phyloP scores from a whole-genome alignment of 192 early-diverging fungal genomes.

The Allomyces arbusculus region DNA sequence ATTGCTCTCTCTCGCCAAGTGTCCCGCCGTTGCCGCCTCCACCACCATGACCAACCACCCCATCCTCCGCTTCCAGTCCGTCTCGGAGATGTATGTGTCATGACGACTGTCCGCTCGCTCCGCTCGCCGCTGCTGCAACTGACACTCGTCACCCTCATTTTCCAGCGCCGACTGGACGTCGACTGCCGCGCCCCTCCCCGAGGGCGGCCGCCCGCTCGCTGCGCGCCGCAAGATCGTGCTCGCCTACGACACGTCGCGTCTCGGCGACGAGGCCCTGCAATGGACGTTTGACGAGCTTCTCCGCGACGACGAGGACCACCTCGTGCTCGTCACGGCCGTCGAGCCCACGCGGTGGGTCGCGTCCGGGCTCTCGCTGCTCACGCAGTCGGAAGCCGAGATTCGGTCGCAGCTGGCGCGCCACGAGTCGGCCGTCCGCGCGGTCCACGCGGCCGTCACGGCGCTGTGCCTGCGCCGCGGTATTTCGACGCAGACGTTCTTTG shows the following conservation, averaged over 20 bases:
- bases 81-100: neutral
- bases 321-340: neutral
- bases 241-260: neutral
- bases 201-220: neutral
- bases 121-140: neutral
- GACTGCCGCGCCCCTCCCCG: too few species aligned
- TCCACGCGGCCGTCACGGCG: neutral
- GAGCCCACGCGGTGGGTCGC: neutral
- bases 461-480: neutral
- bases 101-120: neutral
- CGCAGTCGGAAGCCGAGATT: neutral
- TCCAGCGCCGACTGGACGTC: too few species aligned
- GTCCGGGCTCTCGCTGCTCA: too few species aligned
- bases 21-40: too few species aligned
- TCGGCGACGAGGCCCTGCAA: neutral
- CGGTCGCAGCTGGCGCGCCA: neutral
- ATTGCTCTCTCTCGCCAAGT: too few species aligned
- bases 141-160: too few species aligned
- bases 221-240: neutral
- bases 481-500: neutral
- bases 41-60: neutral
- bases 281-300: neutral
- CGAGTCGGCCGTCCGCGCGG: neutral
- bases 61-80: neutral
- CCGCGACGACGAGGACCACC: neutral